phyloP scores from a whole-genome alignment of 83 land plant genomes.

The Picea mariana region DNA sequence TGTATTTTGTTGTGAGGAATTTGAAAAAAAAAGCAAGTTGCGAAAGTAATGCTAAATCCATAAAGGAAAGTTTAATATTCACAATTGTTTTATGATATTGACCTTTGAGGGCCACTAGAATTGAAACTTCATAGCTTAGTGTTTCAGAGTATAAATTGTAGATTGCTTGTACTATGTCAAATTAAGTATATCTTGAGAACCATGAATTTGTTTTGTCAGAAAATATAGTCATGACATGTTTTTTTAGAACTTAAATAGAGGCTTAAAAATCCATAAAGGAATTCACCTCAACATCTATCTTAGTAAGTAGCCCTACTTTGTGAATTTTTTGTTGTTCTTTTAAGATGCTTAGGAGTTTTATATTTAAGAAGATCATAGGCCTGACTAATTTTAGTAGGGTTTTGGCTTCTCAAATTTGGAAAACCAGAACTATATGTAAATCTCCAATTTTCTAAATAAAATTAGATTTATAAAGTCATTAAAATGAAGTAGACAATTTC shows the following conservation, averaged over 20 bases:
- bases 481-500: not conserved
- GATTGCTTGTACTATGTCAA: not conserved
- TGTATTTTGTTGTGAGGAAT: no score
- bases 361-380: not conserved
- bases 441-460: not conserved
- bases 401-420: not conserved
- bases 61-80: not conserved
- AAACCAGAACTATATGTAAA: not conserved
- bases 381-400: not conserved
- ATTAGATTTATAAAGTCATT: no score
- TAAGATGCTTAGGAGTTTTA: no score
- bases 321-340: not conserved
- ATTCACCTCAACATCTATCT: not conserved
- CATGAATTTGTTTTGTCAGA: not conserved
- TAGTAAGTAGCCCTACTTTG: not conserved
- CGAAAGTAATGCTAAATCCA: no score
- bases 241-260: not conserved
- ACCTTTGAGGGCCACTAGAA: not conserved
- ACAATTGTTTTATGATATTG: not conserved
- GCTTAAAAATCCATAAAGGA: not conserved
- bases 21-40: no score
- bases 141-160: not conserved
- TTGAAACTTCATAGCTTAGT: not conserved
- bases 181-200: not conserved
- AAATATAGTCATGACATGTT: not conserved